Conservation (phyloP, 768 basidiomycete species). For the Boletus speciosus region DNA sequence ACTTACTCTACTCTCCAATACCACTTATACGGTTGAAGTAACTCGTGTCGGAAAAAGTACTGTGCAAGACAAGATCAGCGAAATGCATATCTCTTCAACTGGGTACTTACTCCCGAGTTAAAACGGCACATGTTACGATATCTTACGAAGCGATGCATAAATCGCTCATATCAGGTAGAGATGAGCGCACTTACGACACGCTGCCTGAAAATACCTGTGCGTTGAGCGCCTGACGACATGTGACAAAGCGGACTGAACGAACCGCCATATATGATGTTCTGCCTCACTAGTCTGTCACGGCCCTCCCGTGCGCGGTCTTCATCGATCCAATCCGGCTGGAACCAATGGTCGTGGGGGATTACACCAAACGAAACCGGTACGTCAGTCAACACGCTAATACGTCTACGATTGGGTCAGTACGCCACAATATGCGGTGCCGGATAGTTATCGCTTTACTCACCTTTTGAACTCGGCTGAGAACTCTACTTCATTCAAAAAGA, state of each 20-base stretch:
- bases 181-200: constrained; percentile 35
- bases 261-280: constrained; percentile 51
- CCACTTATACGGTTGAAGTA: constrained; percentile 52
- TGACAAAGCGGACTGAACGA: constrained; percentile 14
- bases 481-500: constrained; percentile 59
- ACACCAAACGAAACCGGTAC: constrained; percentile 50
- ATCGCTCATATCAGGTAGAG: background rate
- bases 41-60: constrained; percentile 55
- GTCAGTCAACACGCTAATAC: constrained; percentile 36
- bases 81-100: background rate
- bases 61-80: constrained; percentile 20
- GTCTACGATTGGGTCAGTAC: constrained; percentile 27
- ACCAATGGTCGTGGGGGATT: constrained; percentile 62
- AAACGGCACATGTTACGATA: constrained; percentile 80
- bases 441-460: constrained; percentile 18
- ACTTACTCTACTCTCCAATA: constrained; percentile 62
- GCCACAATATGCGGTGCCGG: background rate
- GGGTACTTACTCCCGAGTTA: constrained; percentile 56
- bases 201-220: constrained; percentile 33
- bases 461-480: constrained; percentile 54
- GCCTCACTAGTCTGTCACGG: constrained; percentile 47
- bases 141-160: constrained; percentile 16
- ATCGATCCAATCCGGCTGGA: constrained; percentile 71
- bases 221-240: background rate
- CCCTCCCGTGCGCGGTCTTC: constrained; percentile 55